phyloP scores from a whole-genome alignment of 2,329 filamentous ascomycete genomes.

The Aspergillus awamori region DNA sequence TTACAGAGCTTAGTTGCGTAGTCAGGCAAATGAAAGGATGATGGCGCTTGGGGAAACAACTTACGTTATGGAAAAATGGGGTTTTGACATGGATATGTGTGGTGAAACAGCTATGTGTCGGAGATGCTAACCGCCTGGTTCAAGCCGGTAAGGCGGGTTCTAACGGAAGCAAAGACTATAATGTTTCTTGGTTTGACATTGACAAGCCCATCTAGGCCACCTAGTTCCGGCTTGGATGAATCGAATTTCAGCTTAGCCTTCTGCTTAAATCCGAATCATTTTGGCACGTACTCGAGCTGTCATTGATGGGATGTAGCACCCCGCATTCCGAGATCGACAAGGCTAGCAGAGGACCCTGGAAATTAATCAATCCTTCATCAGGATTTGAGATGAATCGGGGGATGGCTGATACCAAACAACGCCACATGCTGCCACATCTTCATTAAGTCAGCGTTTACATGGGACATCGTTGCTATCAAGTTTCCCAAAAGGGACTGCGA shows the following conservation, averaged over 20 bases:
- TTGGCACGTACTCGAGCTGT: slow-evolving; percentile 1
- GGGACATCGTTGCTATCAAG: background rate
- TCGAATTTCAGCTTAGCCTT: background rate
- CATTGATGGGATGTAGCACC: slow-evolving; percentile 27
- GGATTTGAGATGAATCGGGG: slow-evolving; percentile 14
- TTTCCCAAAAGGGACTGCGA: background rate
- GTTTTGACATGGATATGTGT: background rate
- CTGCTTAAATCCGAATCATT: background rate
- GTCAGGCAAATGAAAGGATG: slow-evolving; percentile 5
- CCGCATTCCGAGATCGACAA: slow-evolving; percentile 26
- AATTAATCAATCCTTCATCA: slow-evolving; percentile 22
- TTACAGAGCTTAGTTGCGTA: background rate
- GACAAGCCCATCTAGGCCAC: background rate
- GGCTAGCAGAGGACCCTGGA: slow-evolving; percentile 14
- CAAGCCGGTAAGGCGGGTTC: background rate
- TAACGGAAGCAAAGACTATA: background rate
- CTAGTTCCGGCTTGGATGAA: background rate
- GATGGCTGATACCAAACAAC: slow-evolving; percentile 17
- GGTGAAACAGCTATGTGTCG: background rate
- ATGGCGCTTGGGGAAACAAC: slow-evolving; percentile 1
- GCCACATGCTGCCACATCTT: slow-evolving; percentile 20
- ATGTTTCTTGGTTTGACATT: slow-evolving; percentile 1
- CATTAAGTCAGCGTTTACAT: slow-evolving; percentile 10
- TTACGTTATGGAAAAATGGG: background rate
- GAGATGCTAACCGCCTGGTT: background rate